These are phyloP conservation scores for Boletus sp. DNA, from an alignment of 768 basidiomycete species.

Conservation along the genomic window DNA sequence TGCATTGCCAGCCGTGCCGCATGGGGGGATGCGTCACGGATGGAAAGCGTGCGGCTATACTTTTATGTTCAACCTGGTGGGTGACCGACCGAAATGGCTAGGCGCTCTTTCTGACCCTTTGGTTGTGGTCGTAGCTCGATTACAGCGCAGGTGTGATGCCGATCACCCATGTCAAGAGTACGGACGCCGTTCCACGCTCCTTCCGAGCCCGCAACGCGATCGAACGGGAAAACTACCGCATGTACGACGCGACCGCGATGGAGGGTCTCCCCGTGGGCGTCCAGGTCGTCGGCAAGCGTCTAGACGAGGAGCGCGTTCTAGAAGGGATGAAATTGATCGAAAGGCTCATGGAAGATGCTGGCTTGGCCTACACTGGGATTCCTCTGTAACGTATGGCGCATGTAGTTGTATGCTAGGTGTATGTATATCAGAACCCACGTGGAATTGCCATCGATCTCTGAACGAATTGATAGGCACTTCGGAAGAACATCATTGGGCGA, in stretches of 20 bases:
- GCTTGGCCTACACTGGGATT: slow-evolving; percentile 26
- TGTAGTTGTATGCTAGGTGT: background rate
- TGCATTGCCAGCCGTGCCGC: slow-evolving; percentile 57
- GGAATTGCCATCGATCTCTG: no score
- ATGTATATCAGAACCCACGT: background rate
- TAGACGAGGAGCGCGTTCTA: slow-evolving; percentile 49
- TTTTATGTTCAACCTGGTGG: slow-evolving; percentile 65
- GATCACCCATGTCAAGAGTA: slow-evolving; percentile 37
- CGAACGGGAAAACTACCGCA: slow-evolving; percentile 39
- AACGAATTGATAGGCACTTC: no score
- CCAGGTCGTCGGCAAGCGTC: slow-evolving; percentile 42
- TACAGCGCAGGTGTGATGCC: slow-evolving; percentile 47
- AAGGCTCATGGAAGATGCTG: slow-evolving; percentile 22
- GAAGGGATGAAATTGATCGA: slow-evolving; percentile 45
- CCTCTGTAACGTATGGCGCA: slow-evolving; percentile 6
- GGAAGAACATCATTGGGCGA: no score
- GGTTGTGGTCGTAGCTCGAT: slow-evolving; percentile 35
- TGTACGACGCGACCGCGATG: slow-evolving; percentile 43
- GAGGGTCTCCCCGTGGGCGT: slow-evolving; percentile 45
- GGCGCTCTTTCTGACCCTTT: background rate
- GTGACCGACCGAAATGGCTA: slow-evolving; percentile 11
- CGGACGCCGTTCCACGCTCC: slow-evolving; percentile 31
- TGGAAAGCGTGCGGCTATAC: slow-evolving; percentile 63
- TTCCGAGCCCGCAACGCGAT: slow-evolving; percentile 34
- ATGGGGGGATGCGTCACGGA: slow-evolving; percentile 51